Base-by-base conservation (phyloP, 495 filamentous ascomycete genomes). In the Daldinia childiae region DNA sequence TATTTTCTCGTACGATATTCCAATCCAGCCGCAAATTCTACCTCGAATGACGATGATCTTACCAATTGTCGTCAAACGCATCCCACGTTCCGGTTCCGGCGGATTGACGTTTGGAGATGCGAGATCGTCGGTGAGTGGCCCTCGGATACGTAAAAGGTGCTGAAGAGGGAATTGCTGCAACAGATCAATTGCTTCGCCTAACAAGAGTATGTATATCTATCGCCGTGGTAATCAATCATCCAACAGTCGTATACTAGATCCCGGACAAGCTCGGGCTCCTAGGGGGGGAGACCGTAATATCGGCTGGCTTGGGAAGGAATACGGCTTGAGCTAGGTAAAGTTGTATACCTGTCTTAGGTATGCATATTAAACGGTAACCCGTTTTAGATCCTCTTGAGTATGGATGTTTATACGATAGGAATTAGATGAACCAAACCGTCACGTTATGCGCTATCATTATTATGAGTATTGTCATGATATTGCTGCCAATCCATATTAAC, bases 41-140 rank as follows among this genome's bases (percentile, higher is more conserved):
- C 9, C 41, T 41, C 12, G 29, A 21, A 14, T 21, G 12, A 30
- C n/a, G 70, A 54, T 58, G 65, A 73, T 73, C 70, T 66, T 73
- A 39, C 65, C 65, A 30, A 27, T 57, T 57, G 57, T 45, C 26
- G 58, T 65, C 70, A 15, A 15, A 58, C 61, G 70, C 61, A 66
- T 19, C 19, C 24, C 26, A 58, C 21, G 50, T 19, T 72, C 64
- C 69, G 64, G 50, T 19, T 72, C 64, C 69, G 64, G 11, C 30
- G 30, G 29, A 55, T 65, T 21, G 29, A 39, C 19, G 15, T 61
- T 61, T 34, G 24, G 38, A 63, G 21, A 64, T 27, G 30, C 30
- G 64, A 48, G 51, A 59, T 34, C 8, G 0, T 48, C 38, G 0
- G 48, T 27, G 17, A 43, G 26, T 50, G 5, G 5, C 36, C 19